Evolutionary conservation across 1,139 yeast species (phyloP), one percentile per base, ranked within the genome.

Genomic region (Kodamaea fungicola): DNA sequence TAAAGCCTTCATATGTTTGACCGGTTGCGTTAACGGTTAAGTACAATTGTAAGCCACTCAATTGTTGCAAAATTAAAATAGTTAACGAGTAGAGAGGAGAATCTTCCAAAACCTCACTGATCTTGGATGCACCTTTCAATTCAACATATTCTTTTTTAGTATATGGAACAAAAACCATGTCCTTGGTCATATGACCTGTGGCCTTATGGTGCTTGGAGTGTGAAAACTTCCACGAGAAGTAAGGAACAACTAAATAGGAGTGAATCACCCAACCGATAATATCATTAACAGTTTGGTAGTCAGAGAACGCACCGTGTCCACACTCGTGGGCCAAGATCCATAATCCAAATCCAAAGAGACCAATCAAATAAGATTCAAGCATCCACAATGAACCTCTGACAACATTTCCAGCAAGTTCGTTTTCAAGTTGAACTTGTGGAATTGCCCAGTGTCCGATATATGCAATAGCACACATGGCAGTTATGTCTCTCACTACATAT

Each of bases 311-410:
- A 51, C 73, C 78, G 53, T 78, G 83, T 39, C 83, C 83, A 69
- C 83, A 78, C 55, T 78, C 83, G 52, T 78, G 83, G 31, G 83
- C 82, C 58, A 78, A 54, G 39, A 78, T 76, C 83, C 83, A 78
- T 31, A 77, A 46, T 34, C 84, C 83, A 28, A 79, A 74, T 8
- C 69, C 72, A 43, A 72, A 64, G 38, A 73, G 59, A 26, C 78
- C 77, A 43, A 67, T 61, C 39, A 60, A 52, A 50, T 62, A 62
- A 34, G 67, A 57, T 42, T 73, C 81, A 27, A 57, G 62, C 33
- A 70, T 51, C 90, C 94, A 86, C 37, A 76, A 73, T 7, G 62
- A 61, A 43, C 74, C 72, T 51, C 92, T 71, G 9, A 65, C 52
- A 8, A 54, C 46, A 32, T 60, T 42, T 22, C 51, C 54, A 9